phyloP scores from a whole-genome alignment of 192 early-diverging fungal species.

The Ramicandelaber brevisporus region DNA sequence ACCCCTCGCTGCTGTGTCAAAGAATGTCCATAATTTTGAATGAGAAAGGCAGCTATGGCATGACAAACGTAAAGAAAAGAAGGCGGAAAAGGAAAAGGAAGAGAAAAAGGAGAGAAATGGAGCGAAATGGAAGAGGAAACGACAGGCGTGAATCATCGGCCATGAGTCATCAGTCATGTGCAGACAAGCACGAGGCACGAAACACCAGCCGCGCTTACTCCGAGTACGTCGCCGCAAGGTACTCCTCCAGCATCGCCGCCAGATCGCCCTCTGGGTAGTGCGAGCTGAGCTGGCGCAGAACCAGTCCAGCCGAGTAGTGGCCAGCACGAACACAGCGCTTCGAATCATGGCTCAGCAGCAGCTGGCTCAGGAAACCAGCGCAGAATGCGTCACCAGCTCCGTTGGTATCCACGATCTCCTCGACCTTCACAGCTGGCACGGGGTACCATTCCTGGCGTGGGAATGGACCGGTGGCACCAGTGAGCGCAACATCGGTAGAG shows the following conservation, averaged over 20 bases:
- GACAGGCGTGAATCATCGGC: background rate
- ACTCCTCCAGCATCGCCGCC: conserved; percentile 7
- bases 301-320: conserved; percentile 70
- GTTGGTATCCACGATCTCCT: conserved; percentile 86
- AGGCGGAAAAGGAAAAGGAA: conserved; percentile 1
- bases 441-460: conserved; percentile 34
- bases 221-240: conserved; percentile 4
- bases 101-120: background rate
- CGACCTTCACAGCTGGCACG: conserved; percentile 23
- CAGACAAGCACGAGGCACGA: background rate
- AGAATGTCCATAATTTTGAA: too few relatives aligned
- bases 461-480: too few relatives aligned
- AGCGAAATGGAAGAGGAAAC: background rate
- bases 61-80: conserved; percentile 1
- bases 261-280: conserved; percentile 34
- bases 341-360: conserved; percentile 31
- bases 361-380: conserved; percentile 75
- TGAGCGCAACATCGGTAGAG: conserved; percentile 25
- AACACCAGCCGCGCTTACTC: background rate
- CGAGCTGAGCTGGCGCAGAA: conserved; percentile 54
- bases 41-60: too few relatives aligned
- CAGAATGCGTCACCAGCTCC: conserved; percentile 95
- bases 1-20: too few relatives aligned
- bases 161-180: background rate
- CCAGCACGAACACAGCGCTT: conserved; percentile 62